Base-by-base conservation (phyloP, 176 grass and related monocot genomes). In the Avena sativa region DNA sequence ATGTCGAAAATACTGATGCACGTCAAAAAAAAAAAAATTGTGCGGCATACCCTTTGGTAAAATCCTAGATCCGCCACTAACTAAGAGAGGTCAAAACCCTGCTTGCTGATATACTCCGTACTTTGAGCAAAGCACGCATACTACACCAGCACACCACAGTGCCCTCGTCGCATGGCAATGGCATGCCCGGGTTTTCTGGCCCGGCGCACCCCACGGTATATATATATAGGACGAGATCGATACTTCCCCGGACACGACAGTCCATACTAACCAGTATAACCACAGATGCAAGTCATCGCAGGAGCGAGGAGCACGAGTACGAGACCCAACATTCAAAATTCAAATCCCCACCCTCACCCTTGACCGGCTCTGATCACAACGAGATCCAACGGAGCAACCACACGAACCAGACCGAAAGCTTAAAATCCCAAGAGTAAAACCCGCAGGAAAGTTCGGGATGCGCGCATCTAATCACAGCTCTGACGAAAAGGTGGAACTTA, bases 311-410 rank as follows among this genome's bases (percentile, higher is more conserved):
- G 47, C 14, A 11, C 51, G 58, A 7, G 63, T 0, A 8, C 44
- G 13, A 1, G 28, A 26, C 0, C 32, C 12, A 44, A 7, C 62
- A 36, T 64, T 50, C 64, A 56, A 56, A 78, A 83, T 61, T 77
- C 51, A 77, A 77, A 77, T 36, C 12, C 34, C 55, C 25, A 34
- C 23, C 9, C 20, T 13, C 65, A 17, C 28, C 30, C 1, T 34
- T 32, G 12, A 66, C 26, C 64, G 64, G 58, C 5, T 20, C 72
- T 17, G 62, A 23, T 32, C 71, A 67, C 71, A 12, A 75, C 79
- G 83, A 90, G 84, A 90, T 86, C 83, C 79, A 30, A 38, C 16
- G 51, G 26, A 14, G 21, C 25, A 28, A 16, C 67, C 68, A n/a
- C 36, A 4, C 2, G 8, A 9, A 70, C 23, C 82, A 38, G 26